These are phyloP conservation scores for Coemansia guatemalensis DNA, from an alignment of 192 early-diverging fungal species.

Conservation along the genomic window DNA sequence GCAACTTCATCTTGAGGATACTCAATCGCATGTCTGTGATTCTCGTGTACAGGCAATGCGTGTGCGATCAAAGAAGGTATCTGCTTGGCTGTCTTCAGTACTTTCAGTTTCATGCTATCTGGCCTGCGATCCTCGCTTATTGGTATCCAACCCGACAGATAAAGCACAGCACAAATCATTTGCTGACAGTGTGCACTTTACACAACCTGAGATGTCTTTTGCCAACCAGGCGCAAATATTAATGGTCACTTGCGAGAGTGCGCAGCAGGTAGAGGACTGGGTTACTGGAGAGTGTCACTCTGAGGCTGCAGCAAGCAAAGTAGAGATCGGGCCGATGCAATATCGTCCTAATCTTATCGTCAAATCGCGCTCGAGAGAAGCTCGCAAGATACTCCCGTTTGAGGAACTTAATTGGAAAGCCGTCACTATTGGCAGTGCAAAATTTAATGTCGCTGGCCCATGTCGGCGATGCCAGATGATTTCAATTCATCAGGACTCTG, in stretches of 20 bases:
- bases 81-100: constrained; percentile 53
- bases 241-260: constrained; percentile 61
- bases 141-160: constrained; percentile 2
- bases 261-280: constrained; percentile 56
- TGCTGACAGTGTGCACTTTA: not conserved
- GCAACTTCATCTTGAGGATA: constrained; percentile 23
- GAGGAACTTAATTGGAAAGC: constrained; percentile 65
- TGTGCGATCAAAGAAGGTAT: constrained; percentile 27
- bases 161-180: not conserved
- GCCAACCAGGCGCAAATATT: constrained; percentile 76
- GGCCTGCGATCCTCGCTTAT: constrained; percentile 42
- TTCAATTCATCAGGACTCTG: constrained; percentile 68
- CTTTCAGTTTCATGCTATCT: constrained; percentile 51
- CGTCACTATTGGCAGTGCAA: constrained; percentile 2
- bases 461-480: constrained; percentile 76
- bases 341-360: constrained; percentile 76
- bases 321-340: constrained; percentile 37
- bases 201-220: constrained; percentile 48
- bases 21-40: constrained; percentile 33
- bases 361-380: constrained; percentile 20
- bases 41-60: constrained; percentile 22
- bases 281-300: constrained; percentile 37
- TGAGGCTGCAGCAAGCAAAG: not conserved
- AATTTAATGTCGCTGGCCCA: constrained; percentile 54
- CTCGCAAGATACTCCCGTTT: constrained; percentile 54